Percentiles rank a stretch among this genome's conserved stretches.
These are phyloP conservation scores for Calamus simplicifolius DNA, from an alignment of 176 grass and related monocot species.

Conservation along the genomic window DNA sequence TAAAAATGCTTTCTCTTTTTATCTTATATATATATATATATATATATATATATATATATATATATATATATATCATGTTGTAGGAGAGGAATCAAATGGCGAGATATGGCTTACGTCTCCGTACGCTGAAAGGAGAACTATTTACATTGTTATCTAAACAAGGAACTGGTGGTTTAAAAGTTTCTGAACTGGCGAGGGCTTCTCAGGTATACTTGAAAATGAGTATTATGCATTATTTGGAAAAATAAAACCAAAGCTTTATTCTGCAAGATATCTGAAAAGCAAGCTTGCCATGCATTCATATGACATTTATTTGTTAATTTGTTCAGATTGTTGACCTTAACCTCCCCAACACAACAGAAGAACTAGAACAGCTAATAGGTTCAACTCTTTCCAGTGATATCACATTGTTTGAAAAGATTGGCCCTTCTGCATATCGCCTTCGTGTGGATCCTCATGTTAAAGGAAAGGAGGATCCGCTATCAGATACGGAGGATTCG, in stretches of 20 bases:
- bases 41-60: too few species aligned
- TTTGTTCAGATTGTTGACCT: slow-evolving; percentile 63
- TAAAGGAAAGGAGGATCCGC: slow-evolving; percentile 64
- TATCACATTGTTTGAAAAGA: slow-evolving; percentile 99
- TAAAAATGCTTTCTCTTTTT: too few species aligned
- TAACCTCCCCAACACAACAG: slow-evolving; percentile 29
- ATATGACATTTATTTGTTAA: too few species aligned
- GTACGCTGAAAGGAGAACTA: slow-evolving; percentile 83
- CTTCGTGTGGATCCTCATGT: slow-evolving; percentile 84
- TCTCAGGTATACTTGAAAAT: slow-evolving; percentile 35
- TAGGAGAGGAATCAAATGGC: slow-evolving; percentile 92
- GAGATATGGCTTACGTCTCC: slow-evolving; percentile 73
- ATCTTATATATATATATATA: too few species aligned
- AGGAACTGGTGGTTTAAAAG: slow-evolving; percentile 71
- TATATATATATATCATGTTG: too few species aligned
- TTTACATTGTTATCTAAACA: slow-evolving; percentile 78
- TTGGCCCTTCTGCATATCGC: slow-evolving; percentile 71
- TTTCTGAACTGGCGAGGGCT: slow-evolving; percentile 61
- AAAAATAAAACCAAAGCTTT: too few species aligned
- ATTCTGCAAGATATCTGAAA: too few species aligned
- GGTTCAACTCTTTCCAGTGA: slow-evolving; percentile 82
- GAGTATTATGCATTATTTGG: too few species aligned
- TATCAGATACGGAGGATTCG: slow-evolving; percentile 70
- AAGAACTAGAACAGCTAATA: slow-evolving; percentile 61
- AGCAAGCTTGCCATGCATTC: too few species aligned